Base-by-base conservation (phyloP, 164 flowering plant species). In the Macadamia integrifolia region DNA sequence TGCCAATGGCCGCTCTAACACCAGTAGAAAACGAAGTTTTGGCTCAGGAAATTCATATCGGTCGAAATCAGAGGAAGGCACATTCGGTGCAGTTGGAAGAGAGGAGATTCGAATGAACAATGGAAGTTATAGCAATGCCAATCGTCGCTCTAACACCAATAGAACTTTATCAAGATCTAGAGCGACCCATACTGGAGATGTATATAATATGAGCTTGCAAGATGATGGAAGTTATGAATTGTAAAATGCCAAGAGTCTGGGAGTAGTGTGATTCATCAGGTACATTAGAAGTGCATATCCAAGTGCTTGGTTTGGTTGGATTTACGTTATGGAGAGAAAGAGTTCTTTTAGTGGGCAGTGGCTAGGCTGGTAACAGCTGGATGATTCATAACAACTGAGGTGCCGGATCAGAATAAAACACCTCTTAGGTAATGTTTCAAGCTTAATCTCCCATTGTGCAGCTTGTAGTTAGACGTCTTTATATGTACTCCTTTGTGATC, bases 171-270 rank as follows among this genome's bases (percentile, higher is more conserved):
- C 57, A 58, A 68, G 50, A 64, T 40, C 46, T 3, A 58, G n/a
- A 17, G 68, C 31, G 71, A 71, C 66, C 14, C 13, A 18, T 50
- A 55, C 76, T 42, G 73, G 57, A 48, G 60, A 80, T 64, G 75
- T 75, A n/a, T 83, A 72, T 58, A 83, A 83, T 61, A 76, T 84
- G 83, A 81, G 64, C 69, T 71, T 82, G 75, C 79, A 73, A 60
- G 63, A 62, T 17, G 87, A 81, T 78, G 85, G 87, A 56, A 81
- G 74, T 60, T 84, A 79, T 71, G 77, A 78, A 30, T 59, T 80
- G 57, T 40, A 68, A 58, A 50, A 50, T 29, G 35, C 58, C 1
- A 35, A 46, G 18, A 40, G 31, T 14, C 3, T 48, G 49, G 42
- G 29, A 81, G 74, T 60, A 82, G 78, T 64, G 58, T 10, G 15